Evolutionary conservation across 2,329 filamentous ascomycete genomes (phyloP), one percentile per base, ranked within the genome.

Genomic region (Sodiomyces alkalinus): DNA sequence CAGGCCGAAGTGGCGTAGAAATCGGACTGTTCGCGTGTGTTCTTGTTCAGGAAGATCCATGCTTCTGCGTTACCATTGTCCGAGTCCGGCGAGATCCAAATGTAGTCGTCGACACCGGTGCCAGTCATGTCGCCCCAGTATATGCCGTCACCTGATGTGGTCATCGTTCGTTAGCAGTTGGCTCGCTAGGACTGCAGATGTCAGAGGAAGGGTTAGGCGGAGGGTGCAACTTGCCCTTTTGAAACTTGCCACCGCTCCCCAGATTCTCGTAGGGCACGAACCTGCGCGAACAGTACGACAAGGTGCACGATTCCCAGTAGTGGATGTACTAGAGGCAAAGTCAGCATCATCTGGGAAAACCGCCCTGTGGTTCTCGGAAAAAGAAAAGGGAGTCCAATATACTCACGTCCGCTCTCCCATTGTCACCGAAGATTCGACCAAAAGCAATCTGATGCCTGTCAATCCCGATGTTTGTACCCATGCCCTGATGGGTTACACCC

Each of bases 401-500:
- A n/a, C n/a, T n/a, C n/a, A n/a, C n/a, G n/a, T n/a, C n/a, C n/a
- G n/a, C n/a, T n/a, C n/a, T n/a, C n/a, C n/a, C n/a, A n/a, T n/a
- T n/a, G n/a, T n/a, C n/a, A n/a, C n/a, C n/a, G n/a, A n/a, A 20
- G 19, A 20, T 20, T 7, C 19, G 19, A 7, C 7, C 19, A 11
- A 20, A 20, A 7, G 7, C 7, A 11, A 20, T 20, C 7, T 20
- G 7, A 7, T 20, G 7, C 7, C 19, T 7, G 19, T 7, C 7
- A n/a, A 16, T 10, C 9, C 24, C 26, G 12, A 27, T 15, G n/a
- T 6, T 15, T 13, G 19, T 19, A 13, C 7, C 29, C 34, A n/a
- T 33, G 26, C n/a, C 25, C 24, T 28, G 34, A 30, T 14, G 37
- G 34, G 26, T 41, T 19, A 1, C 41, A 34, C 41, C 43, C 39